Conservation (phyloP, 1,284 basidiomycete species). For the Sutorius eximius region DNA sequence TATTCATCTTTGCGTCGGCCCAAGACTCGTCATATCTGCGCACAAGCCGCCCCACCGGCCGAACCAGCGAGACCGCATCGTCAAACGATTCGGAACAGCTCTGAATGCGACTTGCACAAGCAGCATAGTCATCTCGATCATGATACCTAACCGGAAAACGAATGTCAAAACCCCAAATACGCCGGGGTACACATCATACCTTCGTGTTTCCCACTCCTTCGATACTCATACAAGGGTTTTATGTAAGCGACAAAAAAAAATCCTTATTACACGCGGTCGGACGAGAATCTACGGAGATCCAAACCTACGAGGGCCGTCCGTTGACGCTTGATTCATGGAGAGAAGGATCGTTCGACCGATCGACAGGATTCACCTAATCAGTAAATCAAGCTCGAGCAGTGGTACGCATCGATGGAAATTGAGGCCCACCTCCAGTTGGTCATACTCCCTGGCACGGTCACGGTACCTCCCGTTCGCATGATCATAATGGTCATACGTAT, state of each 20-base stretch:
- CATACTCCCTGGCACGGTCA: slow-evolving; percentile 29
- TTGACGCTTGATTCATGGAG: slow-evolving; percentile 27
- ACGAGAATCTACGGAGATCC: neutral
- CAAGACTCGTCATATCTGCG: too few relatives aligned
- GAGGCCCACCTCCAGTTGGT: slow-evolving; percentile 19
- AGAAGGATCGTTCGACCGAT: slow-evolving; percentile 21
- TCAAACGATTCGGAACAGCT: too few relatives aligned
- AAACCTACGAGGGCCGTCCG: slow-evolving; percentile 25
- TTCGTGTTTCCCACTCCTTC: neutral
- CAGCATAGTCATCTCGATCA: neutral
- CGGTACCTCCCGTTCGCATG: slow-evolving; percentile 31
- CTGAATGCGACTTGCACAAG: neutral
- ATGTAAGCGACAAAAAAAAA: neutral
- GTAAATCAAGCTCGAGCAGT: neutral
- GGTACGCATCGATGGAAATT: neutral
- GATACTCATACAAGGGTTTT: slow-evolving; percentile 2
- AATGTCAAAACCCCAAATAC: neutral
- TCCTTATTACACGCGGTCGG: neutral
- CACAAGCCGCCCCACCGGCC: too few relatives aligned
- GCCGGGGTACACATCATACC: neutral
- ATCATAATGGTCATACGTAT: slow-evolving; percentile 24
- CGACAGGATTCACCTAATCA: slow-evolving; percentile 14
- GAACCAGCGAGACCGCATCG: too few relatives aligned
- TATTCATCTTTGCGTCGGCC: too few relatives aligned
- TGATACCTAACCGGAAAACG: neutral